These are phyloP conservation scores for Trypanosoma boissoni DNA, from an alignment of 208 protist species.

Conservation along the genomic window DNA sequence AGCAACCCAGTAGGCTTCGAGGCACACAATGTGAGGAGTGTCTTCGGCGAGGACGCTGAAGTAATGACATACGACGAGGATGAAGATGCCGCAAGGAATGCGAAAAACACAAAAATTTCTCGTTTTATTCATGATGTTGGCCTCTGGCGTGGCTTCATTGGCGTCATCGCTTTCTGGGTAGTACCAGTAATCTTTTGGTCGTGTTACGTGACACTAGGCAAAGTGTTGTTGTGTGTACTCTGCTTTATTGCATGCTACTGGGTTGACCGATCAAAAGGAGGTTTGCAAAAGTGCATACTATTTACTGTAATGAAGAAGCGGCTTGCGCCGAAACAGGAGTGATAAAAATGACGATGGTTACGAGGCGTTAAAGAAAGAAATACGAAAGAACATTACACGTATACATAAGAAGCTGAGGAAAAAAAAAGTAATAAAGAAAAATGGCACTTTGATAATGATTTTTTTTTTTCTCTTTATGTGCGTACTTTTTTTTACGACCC, in stretches of 20 bases:
- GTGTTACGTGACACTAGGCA: conserved; percentile 1
- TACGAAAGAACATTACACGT: no score
- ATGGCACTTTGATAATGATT: no score
- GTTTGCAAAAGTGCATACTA: conserved; percentile 18
- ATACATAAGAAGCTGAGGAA: conserved; percentile 1
- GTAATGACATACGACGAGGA: conserved; percentile 58
- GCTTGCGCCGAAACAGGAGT: neutral
- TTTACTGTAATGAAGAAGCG: neutral
- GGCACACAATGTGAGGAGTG: conserved; percentile 42
- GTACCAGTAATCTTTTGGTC: conserved; percentile 17
- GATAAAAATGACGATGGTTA: neutral
- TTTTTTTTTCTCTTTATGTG: no score
- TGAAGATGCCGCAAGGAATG: conserved; percentile 12
- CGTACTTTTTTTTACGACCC: neutral
- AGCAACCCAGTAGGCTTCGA: conserved; percentile 70
- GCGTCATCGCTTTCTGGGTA: conserved; percentile 24
- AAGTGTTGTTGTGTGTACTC: conserved; percentile 20
- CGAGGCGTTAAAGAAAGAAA: neutral
- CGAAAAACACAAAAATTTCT: conserved; percentile 17
- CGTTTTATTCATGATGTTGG: conserved; percentile 23
- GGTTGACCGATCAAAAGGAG: conserved; percentile 7
- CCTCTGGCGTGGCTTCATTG: conserved; percentile 18
- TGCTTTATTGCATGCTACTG: conserved; percentile 22
- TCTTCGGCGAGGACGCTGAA: conserved; percentile 46
- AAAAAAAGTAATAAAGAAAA: neutral